phyloP scores from a whole-genome alignment of 306 rosid species.

The Carpinus fangiana region DNA sequence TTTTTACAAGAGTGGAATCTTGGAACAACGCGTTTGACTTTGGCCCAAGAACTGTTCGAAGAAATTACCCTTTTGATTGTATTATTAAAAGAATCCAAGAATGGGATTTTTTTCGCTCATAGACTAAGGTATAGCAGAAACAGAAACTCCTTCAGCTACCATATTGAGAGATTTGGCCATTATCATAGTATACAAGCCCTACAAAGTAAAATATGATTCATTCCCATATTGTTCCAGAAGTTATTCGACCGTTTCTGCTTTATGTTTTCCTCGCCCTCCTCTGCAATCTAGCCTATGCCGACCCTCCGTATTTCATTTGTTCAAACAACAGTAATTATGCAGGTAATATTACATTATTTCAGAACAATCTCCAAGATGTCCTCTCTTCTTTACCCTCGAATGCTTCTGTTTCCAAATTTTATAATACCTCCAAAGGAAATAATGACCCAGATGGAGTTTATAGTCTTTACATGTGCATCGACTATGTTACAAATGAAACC shows the following conservation, averaged over 20 bases:
- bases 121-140: conserved; percentile 11
- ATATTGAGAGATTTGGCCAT: neutral
- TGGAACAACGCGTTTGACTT: no score
- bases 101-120: neutral
- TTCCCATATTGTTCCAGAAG: conserved; percentile 19
- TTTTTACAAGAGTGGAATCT: no score
- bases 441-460: conserved; percentile 18
- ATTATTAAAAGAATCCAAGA: neutral
- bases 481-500: conserved; percentile 14
- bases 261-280: neutral
- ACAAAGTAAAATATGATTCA: conserved; percentile 13
- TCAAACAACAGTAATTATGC: conserved; percentile 22
- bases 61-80: neutral
- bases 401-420: conserved; percentile 31
- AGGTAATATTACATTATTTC: conserved; percentile 24
- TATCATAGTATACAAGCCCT: neutral
- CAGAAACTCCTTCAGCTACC: neutral
- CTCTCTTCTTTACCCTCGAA: conserved; percentile 32
- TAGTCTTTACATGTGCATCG: conserved; percentile 46
- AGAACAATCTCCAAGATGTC: conserved; percentile 29
- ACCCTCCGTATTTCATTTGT: conserved; percentile 34
- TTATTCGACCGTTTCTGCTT: conserved; percentile 21
- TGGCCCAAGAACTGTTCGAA: neutral
- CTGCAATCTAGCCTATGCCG: conserved; percentile 7
- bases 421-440: conserved; percentile 30